Base-by-base conservation (phyloP, 129 eudicot species). In the Arctium lappa region DNA sequence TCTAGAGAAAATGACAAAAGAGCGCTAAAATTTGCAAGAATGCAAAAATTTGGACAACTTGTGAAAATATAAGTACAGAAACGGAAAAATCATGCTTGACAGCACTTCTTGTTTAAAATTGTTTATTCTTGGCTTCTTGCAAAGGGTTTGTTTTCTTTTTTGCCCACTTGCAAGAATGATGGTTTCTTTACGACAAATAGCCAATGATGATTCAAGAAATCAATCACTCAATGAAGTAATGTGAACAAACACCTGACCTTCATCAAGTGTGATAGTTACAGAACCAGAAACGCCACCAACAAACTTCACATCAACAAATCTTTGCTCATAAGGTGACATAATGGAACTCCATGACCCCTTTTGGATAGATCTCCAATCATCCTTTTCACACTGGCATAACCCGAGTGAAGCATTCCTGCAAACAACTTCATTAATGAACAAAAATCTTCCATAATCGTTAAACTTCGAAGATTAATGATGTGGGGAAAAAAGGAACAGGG, bases 401-500 rank as follows among this genome's bases (percentile, higher is more conserved):
- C 92, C 97, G 12, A 86, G 89, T 3, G 99, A 92, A 77, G 91
- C 85, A 83, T 95, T 95, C 82, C 99, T 95, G 93, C 85, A 85
- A 69, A 42, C 34, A 7, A 76, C 3, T 70, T 7, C 12, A 3
- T 71, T 22, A 22, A 11, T 83, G 32, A 68, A 50, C 37, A 63
- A 78, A 33, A 74, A 75, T 36, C 37, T 69, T 46, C 79, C 75
- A 27, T 1, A 32, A 80, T 6, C 18, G 37, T 4, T 27, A 12
- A 50, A 53, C 5, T 32, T 38, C 62, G 69, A 74, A 27, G n/a
- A 66, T 77, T 71, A 9, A 78, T n/a, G 12, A 7, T 4, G 18
- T 77, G 42, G 11, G 38, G 31, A 75, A 83, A 37, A 31, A 48
- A 8, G 6, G 2, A 60, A 16, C 69, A 50, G 6, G 72, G 42